A percentile compares a stretch with the other conserved stretches of the same genome.
These are phyloP conservation scores for Limtongozyma cylindracea DNA, from an alignment of 805 yeast genomes.

Conservation along the genomic window DNA sequence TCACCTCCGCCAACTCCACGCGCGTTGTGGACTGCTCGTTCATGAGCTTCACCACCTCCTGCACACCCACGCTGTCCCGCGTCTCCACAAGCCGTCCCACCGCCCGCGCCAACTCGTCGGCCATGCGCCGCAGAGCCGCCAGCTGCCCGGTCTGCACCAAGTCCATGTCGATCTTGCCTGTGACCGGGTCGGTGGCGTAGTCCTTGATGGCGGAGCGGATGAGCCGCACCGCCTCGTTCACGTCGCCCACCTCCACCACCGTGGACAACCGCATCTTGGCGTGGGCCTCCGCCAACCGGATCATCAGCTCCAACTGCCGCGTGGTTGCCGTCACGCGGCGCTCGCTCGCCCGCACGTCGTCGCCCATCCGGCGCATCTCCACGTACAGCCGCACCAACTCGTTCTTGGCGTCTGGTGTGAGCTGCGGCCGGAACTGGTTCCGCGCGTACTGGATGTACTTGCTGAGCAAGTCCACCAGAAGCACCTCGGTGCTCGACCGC, in stretches of 20 bases:
- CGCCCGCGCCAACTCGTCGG: slow-evolving; percentile 45
- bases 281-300: slow-evolving; percentile 85
- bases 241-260: slow-evolving; percentile 56
- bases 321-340: slow-evolving; percentile 94
- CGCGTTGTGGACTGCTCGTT: slow-evolving; percentile 40
- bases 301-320: slow-evolving; percentile 89
- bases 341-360: slow-evolving; percentile 66
- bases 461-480: slow-evolving; percentile 76
- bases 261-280: slow-evolving; percentile 80
- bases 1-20: slow-evolving; percentile 47
- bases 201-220: slow-evolving; percentile 90
- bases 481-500: slow-evolving; percentile 32
- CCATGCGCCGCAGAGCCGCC: slow-evolving; percentile 54
- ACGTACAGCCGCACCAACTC: slow-evolving; percentile 78
- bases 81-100: slow-evolving; percentile 22
- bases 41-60: slow-evolving; percentile 28
- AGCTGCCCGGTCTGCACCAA: slow-evolving; percentile 91
- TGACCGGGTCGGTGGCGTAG: slow-evolving; percentile 91
- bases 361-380: slow-evolving; percentile 84
- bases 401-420: slow-evolving; percentile 58
- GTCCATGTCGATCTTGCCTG: slow-evolving; percentile 96
- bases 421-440: slow-evolving; percentile 54
- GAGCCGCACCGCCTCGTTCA: slow-evolving; percentile 77
- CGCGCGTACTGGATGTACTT: slow-evolving; percentile 87
- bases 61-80: slow-evolving; percentile 25